Evolutionary conservation across 1,139 yeast species (phyloP), one percentile per base, ranked within the genome.

Genomic region (Pneumocystis sp.): DNA sequence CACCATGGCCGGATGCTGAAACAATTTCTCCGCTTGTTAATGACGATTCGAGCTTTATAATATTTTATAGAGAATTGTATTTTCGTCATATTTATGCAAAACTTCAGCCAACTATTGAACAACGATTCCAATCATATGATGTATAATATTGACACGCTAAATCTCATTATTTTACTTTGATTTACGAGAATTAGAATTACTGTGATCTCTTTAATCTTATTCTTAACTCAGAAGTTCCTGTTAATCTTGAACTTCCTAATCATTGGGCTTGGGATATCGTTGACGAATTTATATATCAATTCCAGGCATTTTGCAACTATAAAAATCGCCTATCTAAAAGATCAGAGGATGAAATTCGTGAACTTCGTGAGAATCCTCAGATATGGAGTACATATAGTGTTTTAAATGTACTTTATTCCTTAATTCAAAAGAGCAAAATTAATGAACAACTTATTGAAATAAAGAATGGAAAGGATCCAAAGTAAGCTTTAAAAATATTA

Each of bases 211-310:
- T 80, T 74, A 79, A 79, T 72, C 72, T 76, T 68, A 75, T 80
- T 65, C 74, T 80, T 69, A 79, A 78, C 73, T 73, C 76, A 60
- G 78, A 76, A 65, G 77, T 76, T 35, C 80, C 81, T 40, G 77
- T 76, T 29, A 82, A 80, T 70, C 45, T 59, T 59, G 45, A 59
- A 31, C 71, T 80, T 63, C 82, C 83, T 63, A 75, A 74, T 67
- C 75, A 77, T 70, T 80, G 82, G 82, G 74, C 79, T 42, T 80
- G 82, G 82, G 82, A 80, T 66, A 79, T 80, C 67, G 75, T 80
- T 69, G 83, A 80, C 68, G 83, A 80, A 72, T 80, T 80, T 72
- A 79, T 80, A 70, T 80, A 80, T 70, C 83, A 80, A 71, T 80
- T 78, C 74, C 79, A 79, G 71, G 74, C 76, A 68, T 80, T 79